Base-by-base conservation (phyloP, 306 rosid species). In the Carpinus fangiana region DNA sequence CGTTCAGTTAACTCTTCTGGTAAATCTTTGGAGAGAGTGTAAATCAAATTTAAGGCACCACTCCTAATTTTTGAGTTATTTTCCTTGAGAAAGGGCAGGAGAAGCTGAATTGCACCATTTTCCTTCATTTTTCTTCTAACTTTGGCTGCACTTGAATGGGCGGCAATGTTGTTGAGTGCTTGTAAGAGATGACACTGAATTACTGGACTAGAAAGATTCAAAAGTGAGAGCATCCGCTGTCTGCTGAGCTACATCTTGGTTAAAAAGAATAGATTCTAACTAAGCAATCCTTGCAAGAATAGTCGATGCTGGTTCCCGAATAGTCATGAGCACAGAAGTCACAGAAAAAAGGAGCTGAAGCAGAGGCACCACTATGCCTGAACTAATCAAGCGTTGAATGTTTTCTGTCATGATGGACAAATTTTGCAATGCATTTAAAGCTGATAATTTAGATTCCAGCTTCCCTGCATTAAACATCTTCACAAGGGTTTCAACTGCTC, bases 261-360 rank as follows among this genome's bases (percentile, higher is more conserved):
- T 86, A 12, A 87, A 81, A 67, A 92, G 93, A 50, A 87, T 41
- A 9, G 94, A 79, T 76, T 94, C 98, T 2, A 94, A 90, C 72
- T 89, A 78, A 60, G 97, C 93, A 31, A 94, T 87, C 83, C 86
- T 85, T n/a, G 96, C 97, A 21, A 94, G 93, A 89, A 94, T 92
- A 11, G 89, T 93, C 0, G 98, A 90, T 57, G 93, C 96, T 17
- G 98, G 97, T 82, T 94, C 97, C 9, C 98, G 84, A 61, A 94
- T 90, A 48, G 92, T 89, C 97, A 92, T 92, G 52, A 94, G 98
- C 31, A 89, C 96, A 23, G 98, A 94, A 5, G 98, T 94, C 2
- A 94, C 98, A 2, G 97, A 94, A 82, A 94, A 94, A 52, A 94
- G 98, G 64, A 94, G 97, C 78, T 92, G 97, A 56, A 94, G 91